phyloP scores from a whole-genome alignment of 306 rosid genomes.

The Astragalus glycyphyllos region DNA sequence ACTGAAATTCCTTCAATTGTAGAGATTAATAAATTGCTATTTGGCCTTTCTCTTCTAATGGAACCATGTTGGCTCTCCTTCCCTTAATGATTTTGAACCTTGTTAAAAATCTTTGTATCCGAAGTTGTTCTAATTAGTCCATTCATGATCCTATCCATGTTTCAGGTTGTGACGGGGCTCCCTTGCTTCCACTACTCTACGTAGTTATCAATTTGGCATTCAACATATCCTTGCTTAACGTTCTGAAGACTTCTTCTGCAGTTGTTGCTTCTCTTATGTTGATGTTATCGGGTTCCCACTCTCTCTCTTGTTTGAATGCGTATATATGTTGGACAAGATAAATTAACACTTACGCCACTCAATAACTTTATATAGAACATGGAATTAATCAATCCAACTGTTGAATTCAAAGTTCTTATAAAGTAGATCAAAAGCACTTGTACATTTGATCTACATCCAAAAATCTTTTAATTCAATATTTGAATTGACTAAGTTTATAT shows the following conservation, averaged over 20 bases:
- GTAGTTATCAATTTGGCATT: constrained; percentile 69
- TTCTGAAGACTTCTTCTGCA: constrained; percentile 80
- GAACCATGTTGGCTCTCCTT: background rate
- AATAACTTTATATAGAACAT: too few relatives aligned
- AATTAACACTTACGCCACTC: background rate
- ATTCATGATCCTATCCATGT: constrained; percentile 5
- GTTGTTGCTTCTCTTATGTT: constrained; percentile 80
- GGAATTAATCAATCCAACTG: too few relatives aligned
- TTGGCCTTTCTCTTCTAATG: background rate
- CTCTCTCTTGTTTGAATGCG: constrained; percentile 21
- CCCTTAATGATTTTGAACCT: constrained; percentile 28
- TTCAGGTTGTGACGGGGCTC: constrained; percentile 86
- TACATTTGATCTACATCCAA: too few relatives aligned
- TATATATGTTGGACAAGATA: background rate
- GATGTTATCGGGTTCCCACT: constrained; percentile 80
- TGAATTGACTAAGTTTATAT: too few relatives aligned
- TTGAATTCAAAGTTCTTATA: too few relatives aligned
- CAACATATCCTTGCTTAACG: constrained; percentile 76
- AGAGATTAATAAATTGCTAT: constrained; percentile 5
- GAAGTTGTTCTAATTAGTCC: constrained; percentile 12
- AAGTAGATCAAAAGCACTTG: too few relatives aligned
- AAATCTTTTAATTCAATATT: too few relatives aligned
- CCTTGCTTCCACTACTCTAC: constrained; percentile 86
- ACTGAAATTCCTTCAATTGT: constrained; percentile 7
- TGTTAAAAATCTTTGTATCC: background rate